A percentile compares a stretch with the other conserved stretches of the same genome.
phyloP scores from a whole-genome alignment of 805 yeast genomes.

The Candida multigemmis region DNA sequence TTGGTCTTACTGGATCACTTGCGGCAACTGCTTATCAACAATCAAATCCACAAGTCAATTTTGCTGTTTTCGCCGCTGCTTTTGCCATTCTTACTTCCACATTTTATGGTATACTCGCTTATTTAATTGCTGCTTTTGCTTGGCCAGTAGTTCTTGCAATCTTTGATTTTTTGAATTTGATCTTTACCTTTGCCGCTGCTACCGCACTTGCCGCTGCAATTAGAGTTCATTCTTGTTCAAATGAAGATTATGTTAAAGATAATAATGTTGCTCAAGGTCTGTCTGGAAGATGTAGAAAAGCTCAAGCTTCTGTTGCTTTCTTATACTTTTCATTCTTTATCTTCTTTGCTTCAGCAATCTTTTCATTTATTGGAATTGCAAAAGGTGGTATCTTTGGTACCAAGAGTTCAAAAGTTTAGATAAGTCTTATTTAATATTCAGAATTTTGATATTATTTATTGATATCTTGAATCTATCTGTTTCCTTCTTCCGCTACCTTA shows the following conservation, averaged over 20 bases:
- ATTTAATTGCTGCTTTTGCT: conserved; percentile 69
- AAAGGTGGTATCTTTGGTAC: conserved; percentile 43
- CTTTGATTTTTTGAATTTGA: conserved; percentile 80
- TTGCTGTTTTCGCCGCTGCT: conserved; percentile 78
- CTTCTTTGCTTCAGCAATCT: conserved; percentile 56
- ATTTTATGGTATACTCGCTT: conserved; percentile 71
- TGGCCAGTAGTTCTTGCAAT: conserved; percentile 74
- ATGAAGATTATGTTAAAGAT: conserved; percentile 49
- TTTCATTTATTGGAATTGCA: conserved; percentile 49
- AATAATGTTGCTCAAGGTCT: conserved; percentile 74
- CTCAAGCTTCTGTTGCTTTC: conserved; percentile 80
- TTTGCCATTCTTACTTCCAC: conserved; percentile 78
- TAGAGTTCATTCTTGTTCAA: conserved; percentile 77
- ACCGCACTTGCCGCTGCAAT: conserved; percentile 89
- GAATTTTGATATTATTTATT: background rate
- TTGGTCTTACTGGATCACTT: conserved; percentile 87
- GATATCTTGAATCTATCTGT: conserved; percentile 1
- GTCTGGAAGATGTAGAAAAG: conserved; percentile 84
- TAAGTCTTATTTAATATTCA: background rate
- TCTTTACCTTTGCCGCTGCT: conserved; percentile 92
- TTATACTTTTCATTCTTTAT: conserved; percentile 75
- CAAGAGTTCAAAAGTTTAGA: too few species aligned
- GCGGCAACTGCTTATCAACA: conserved; percentile 51
- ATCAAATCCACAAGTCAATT: conserved; percentile 75
- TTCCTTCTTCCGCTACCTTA: conserved; percentile 1